These are phyloP conservation scores for Tetrapisispora taiwanensis DNA, from an alignment of 805 yeast species.

Conservation along the genomic window DNA sequence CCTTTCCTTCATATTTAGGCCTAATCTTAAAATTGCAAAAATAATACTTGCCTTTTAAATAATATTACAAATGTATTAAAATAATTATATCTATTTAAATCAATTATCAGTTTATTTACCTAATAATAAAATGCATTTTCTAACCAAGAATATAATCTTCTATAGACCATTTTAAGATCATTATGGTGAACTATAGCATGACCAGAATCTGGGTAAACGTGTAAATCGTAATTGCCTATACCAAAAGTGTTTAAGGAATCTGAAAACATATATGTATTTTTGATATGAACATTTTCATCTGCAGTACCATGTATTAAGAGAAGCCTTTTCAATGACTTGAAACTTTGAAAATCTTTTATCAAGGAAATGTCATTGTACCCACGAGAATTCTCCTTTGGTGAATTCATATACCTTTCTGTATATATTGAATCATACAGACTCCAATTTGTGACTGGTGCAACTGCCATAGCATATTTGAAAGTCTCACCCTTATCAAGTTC, in stretches of 20 bases:
- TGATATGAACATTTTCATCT: conserved; percentile 76
- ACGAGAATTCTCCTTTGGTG: conserved; percentile 38
- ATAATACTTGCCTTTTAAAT: too few relatives aligned
- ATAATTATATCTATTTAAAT: background rate
- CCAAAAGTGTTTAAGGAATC: conserved; percentile 44
- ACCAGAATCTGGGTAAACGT: conserved; percentile 86
- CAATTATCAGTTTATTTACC: background rate
- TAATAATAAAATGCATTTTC: conserved; percentile 37
- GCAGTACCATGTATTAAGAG: conserved; percentile 74
- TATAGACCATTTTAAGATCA: conserved; percentile 64
- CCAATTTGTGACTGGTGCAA: conserved; percentile 84
- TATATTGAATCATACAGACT: conserved; percentile 63
- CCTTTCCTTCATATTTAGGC: too few relatives aligned
- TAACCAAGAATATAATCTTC: conserved; percentile 63
- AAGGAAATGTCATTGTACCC: conserved; percentile 41
- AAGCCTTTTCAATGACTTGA: conserved; percentile 44
- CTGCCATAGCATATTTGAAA: conserved; percentile 69
- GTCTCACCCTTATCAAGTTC: conserved; percentile 54
- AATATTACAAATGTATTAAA: background rate
- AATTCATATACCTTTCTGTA: conserved; percentile 67
- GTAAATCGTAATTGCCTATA: conserved; percentile 75
- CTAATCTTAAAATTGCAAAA: too few relatives aligned
- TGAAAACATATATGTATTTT: conserved; percentile 52
- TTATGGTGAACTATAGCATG: conserved; percentile 75
- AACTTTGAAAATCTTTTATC: conserved; percentile 33